Percentiles rank a stretch among this genome's conserved stretches.
Evolutionary conservation across 371 early-diverging fungal species (phyloP).

Genomic region (Coemansia sp.): DNA sequence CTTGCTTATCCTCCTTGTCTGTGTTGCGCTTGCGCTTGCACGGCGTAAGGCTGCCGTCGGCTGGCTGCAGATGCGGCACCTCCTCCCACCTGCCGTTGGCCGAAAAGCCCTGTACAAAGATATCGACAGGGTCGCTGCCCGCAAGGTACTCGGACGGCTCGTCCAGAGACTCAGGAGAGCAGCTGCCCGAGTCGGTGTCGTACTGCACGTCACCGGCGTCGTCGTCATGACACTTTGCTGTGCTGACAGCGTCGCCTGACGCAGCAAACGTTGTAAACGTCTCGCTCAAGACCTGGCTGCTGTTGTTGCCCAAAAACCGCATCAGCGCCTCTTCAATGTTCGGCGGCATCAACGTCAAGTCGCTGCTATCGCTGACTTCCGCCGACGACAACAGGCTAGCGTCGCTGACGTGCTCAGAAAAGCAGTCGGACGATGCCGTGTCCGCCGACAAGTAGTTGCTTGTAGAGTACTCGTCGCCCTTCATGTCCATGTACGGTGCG

Average conservation of each 20-base stretch:
- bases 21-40: conserved; percentile 48
- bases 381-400: conserved; percentile 14
- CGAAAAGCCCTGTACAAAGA: conserved; percentile 30
- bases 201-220: conserved; percentile 29
- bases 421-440: conserved; percentile 9
- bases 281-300: conserved; percentile 35
- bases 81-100: conserved; percentile 40
- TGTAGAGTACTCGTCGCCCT: conserved; percentile 15
- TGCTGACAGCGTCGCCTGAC: conserved; percentile 5
- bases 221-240: conserved; percentile 18
- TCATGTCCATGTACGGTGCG: conserved; percentile 22
- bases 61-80: conserved; percentile 4
- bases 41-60: conserved; percentile 29
- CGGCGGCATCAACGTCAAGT: conserved; percentile 25
- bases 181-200: conserved; percentile 21
- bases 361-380: conserved; percentile 6
- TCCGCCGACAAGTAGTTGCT: conserved; percentile 31
- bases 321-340: conserved; percentile 44
- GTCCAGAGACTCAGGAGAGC: conserved; percentile 32
- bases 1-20: conserved; percentile 31
- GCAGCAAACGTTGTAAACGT: conserved; percentile 43
- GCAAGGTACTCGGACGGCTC: conserved; percentile 28
- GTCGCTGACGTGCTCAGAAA: conserved; percentile 1
- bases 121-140: conserved; percentile 32
- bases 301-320: conserved; percentile 40